phyloP scores from a whole-genome alignment of 306 rosid species.

The Lagenaria siceraria region DNA sequence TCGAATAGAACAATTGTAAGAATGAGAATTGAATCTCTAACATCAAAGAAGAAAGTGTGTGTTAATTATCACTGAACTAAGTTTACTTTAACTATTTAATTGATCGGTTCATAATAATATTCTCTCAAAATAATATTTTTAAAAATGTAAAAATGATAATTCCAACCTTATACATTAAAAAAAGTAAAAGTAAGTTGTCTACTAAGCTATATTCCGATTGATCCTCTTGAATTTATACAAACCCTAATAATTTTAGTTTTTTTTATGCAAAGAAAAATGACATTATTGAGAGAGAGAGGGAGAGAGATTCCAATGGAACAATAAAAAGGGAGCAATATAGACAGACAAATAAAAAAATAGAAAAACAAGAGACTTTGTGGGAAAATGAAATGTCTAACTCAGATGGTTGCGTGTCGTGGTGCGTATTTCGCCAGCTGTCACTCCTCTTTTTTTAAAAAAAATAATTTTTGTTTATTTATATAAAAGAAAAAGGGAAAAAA shows the following conservation, averaged over 20 bases:
- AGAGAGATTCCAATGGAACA: not conserved
- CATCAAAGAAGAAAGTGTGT: too few species aligned
- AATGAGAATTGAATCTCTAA: too few species aligned
- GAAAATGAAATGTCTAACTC: not conserved
- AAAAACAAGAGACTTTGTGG: not conserved
- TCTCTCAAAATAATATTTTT: too few species aligned
- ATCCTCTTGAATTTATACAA: not conserved
- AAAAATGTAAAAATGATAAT: too few species aligned
- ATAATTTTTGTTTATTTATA: not conserved
- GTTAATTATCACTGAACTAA: too few species aligned
- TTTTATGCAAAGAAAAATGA: not conserved
- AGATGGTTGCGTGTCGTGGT: slow-evolving; percentile 2
- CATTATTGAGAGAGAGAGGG: not conserved
- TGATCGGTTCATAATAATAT: too few species aligned
- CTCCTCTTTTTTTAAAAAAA: not conserved
- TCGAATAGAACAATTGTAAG: too few species aligned
- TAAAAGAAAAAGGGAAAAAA: not conserved
- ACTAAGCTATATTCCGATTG: too few species aligned
- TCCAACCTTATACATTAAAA: too few species aligned
- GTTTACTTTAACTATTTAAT: too few species aligned
- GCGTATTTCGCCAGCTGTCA: slow-evolving; percentile 1
- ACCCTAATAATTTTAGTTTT: not conserved
- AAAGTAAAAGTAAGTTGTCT: too few species aligned
- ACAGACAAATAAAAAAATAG: not conserved
- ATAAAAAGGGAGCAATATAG: not conserved